Percentiles rank a stretch among this genome's conserved stretches.
Evolutionary conservation across 768 basidiomycete species (phyloP).

Genomic region (Lactarius akahatsu): DNA sequence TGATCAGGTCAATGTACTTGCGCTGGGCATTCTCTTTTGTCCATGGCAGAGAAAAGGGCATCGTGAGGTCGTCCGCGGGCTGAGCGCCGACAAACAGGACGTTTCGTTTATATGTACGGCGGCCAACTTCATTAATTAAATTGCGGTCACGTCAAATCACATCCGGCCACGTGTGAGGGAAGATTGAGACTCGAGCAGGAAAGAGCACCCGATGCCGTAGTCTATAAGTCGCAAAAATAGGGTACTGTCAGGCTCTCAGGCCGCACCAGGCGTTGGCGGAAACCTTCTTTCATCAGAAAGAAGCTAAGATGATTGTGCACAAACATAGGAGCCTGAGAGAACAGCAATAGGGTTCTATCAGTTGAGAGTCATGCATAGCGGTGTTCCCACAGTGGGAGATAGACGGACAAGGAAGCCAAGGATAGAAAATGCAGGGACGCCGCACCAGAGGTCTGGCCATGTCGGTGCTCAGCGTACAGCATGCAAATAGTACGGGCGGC

Average conservation of each 20-base stretch:
- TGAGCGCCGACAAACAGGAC: neutral
- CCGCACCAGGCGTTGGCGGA: neutral
- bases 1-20: constrained; percentile 22
- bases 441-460: neutral
- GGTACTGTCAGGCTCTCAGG: neutral
- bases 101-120: neutral
- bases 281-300: constrained; percentile 1
- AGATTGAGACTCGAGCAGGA: neutral
- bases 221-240: neutral
- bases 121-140: neutral
- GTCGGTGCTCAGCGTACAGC: neutral
- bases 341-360: neutral
- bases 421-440: neutral
- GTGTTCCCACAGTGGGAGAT: neutral
- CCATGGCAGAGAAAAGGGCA: constrained; percentile 10
- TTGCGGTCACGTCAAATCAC: neutral
- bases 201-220: neutral
- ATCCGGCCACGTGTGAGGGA: neutral
- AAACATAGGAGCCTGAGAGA: neutral
- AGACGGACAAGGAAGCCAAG: neutral
- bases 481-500: neutral
- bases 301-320: neutral
- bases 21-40: constrained; percentile 11
- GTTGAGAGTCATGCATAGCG: neutral
- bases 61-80: neutral